phyloP scores from a whole-genome alignment of 192 early-diverging fungal species.

The Mortierella claussenii region DNA sequence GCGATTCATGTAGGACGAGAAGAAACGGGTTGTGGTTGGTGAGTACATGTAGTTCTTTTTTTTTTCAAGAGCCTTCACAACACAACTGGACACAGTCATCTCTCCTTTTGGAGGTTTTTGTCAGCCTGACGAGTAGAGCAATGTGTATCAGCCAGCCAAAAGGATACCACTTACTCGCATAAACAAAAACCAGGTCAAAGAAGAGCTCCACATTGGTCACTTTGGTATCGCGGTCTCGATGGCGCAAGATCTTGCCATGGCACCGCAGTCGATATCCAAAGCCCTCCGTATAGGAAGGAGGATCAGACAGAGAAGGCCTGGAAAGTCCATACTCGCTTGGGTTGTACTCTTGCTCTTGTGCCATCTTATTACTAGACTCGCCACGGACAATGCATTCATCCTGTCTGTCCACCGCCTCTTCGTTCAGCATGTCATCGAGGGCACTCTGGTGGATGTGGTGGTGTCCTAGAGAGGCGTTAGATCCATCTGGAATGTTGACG shows the following conservation, averaged over 20 bases:
- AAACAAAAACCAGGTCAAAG: conserved; percentile 48
- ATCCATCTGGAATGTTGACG: no score
- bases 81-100: no score
- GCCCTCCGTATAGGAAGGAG: conserved; percentile 17
- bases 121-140: background rate
- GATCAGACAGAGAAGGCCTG: conserved; percentile 3
- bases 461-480: background rate
- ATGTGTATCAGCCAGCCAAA: background rate
- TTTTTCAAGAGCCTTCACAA: no score
- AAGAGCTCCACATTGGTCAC: conserved; percentile 43
- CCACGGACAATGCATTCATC: conserved; percentile 6
- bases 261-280: conserved; percentile 10
- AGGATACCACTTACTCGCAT: conserved; percentile 23
- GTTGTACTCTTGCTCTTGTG: background rate
- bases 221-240: background rate
- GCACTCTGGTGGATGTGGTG: conserved; percentile 5
- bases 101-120: background rate
- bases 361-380: background rate
- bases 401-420: background rate
- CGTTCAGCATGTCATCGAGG: conserved; percentile 15
- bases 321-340: background rate
- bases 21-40: background rate
- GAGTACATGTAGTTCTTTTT: background rate
- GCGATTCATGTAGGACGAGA: no score
- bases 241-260: conserved; percentile 27